These are phyloP conservation scores for Aureobasidium sp. DNA, from an alignment of 2,329 filamentous ascomycete species.

Conservation along the genomic window DNA sequence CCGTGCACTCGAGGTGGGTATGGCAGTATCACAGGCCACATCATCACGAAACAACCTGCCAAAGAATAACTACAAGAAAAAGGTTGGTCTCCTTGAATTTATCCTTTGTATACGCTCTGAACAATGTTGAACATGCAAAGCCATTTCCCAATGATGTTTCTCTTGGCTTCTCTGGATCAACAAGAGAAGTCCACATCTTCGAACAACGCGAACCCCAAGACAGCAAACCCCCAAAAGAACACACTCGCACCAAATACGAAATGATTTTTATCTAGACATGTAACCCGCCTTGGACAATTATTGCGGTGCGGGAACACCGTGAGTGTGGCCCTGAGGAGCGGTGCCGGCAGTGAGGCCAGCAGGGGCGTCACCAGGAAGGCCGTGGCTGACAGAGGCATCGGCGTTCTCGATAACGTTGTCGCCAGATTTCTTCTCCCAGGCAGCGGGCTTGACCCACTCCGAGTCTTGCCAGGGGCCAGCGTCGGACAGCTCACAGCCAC, in stretches of 20 bases:
- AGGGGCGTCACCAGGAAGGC: background rate
- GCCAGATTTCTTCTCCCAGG: constrained; percentile 35
- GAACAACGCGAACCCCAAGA: background rate
- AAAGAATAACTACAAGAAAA: background rate
- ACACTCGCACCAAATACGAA: background rate
- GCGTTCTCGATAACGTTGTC: constrained; percentile 23
- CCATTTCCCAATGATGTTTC: background rate
- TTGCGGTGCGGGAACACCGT: constrained; percentile 9
- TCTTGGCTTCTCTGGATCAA: background rate
- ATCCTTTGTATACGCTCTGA: background rate
- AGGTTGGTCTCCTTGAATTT: background rate
- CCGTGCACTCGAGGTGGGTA: background rate
- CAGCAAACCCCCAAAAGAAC: background rate
- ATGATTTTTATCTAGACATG: background rate
- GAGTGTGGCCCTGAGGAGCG: constrained; percentile 2
- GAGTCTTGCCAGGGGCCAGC: constrained; percentile 79
- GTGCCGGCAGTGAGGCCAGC: background rate
- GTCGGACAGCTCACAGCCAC: constrained; percentile 80
- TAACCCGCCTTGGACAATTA: background rate
- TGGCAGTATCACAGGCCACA: no score
- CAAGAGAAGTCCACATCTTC: background rate
- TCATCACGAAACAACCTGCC: background rate
- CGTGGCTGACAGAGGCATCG: constrained; percentile 15
- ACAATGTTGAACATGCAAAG: no score
- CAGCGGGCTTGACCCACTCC: constrained; percentile 52